Percentiles rank a stretch among this genome's conserved stretches.
phyloP scores from a whole-genome alignment of 1,284 basidiomycete genomes.

The Ustilago esculenta region DNA sequence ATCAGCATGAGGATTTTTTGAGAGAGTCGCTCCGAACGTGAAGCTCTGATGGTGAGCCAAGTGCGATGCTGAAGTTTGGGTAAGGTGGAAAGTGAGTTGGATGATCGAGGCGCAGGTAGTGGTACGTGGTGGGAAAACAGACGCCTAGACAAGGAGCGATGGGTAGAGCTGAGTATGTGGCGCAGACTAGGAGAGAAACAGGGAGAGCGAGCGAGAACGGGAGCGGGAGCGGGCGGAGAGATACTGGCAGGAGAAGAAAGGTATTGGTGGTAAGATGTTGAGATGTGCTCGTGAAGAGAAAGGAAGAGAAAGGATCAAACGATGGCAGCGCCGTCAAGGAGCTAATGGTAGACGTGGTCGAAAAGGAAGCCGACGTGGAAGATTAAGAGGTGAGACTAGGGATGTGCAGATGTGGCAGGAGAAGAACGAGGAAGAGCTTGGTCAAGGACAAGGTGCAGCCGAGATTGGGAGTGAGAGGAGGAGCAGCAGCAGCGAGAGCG shows the following conservation, averaged over 20 bases:
- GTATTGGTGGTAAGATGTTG: too few relatives aligned
- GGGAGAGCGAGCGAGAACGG: neutral
- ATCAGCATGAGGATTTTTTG: slow-evolving; percentile 15
- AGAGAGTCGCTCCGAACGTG: neutral
- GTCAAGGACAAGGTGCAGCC: neutral
- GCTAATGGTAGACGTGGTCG: neutral
- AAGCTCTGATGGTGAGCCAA: neutral
- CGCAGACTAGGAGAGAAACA: neutral
- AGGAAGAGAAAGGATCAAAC: neutral
- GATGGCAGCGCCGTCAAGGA: slow-evolving; percentile 23
- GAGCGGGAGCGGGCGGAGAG: neutral
- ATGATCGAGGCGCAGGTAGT: neutral
- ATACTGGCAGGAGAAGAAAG: too few relatives aligned
- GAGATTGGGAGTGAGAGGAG: neutral
- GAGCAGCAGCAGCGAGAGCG: neutral
- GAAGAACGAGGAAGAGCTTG: neutral
- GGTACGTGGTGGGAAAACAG: slow-evolving; percentile 2
- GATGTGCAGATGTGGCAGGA: neutral
- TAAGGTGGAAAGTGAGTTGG: neutral
- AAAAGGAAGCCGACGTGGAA: neutral
- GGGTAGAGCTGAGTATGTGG: neutral
- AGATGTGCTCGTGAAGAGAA: neutral
- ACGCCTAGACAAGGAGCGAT: neutral
- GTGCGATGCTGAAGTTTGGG: too few relatives aligned
- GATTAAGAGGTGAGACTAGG: neutral